Conservation (phyloP, 768 basidiomycete species). For the Rhizopogon sp. region DNA sequence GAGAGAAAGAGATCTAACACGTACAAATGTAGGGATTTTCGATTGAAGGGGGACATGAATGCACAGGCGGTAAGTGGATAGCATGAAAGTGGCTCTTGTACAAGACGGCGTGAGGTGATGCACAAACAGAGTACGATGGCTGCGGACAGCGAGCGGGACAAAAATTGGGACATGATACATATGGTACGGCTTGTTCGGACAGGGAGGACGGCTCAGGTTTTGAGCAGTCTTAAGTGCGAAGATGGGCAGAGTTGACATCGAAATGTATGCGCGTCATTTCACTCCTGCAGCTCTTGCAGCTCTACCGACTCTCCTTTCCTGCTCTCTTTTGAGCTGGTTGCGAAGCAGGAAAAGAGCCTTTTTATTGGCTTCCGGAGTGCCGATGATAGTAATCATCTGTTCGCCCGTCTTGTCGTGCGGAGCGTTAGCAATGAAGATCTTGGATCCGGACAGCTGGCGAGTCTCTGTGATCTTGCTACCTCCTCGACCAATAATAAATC, state of each 20-base stretch:
- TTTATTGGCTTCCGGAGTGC: constrained; percentile 94
- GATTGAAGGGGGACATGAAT: constrained; percentile 10
- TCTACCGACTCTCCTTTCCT: constrained; percentile 85
- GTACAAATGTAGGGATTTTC: constrained; percentile 9
- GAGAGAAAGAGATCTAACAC: background rate
- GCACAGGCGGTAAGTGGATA: constrained; percentile 19
- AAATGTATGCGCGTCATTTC: constrained; percentile 2
- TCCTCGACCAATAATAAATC: too few relatives aligned
- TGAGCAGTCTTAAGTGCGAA: constrained; percentile 1
- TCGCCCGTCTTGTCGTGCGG: constrained; percentile 99
- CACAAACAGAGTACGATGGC: constrained; percentile 3
- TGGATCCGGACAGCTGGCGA: constrained; percentile 93
- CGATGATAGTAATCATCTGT: constrained; percentile 98
- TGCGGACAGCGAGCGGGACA: constrained; percentile 17
- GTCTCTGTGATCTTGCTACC: constrained; percentile 98
- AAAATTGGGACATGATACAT: constrained; percentile 25
- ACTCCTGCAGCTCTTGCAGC: constrained; percentile 65
- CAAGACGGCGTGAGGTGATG: constrained; percentile 8
- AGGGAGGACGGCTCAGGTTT: constrained; percentile 7
- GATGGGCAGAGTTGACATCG: background rate
- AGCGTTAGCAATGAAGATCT: constrained; percentile 97
- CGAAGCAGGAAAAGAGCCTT: constrained; percentile 96
- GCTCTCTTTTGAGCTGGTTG: constrained; percentile 94
- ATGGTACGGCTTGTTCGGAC: background rate
- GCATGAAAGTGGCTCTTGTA: constrained; percentile 16